Evolutionary conservation across 2,329 filamentous ascomycete species (phyloP), one percentile per base, ranked within the genome.

Genomic region (Colletotrichum sp.): DNA sequence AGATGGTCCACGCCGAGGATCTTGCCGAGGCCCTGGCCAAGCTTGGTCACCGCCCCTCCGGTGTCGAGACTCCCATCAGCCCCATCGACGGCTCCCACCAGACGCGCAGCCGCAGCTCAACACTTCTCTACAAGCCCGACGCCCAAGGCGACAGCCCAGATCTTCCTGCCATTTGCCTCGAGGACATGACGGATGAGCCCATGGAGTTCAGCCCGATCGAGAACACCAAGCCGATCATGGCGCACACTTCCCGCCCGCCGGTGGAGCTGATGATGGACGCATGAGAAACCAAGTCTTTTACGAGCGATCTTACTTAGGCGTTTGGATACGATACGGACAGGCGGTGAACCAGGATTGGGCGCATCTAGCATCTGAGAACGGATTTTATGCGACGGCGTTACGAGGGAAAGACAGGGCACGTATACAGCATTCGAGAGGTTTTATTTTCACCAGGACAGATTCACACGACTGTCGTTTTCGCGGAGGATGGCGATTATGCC

Each of bases 1-100:
- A 93, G 84, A 87, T 89, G 80, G 91, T 94, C 30, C 91, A 94
- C 80, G 92, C 92, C 56, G 92, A 94, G 74, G 92, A 94, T 81
- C 86, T 94, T 30, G 92, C 92, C 21, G 90, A 92, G 68, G 92
- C 92, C 2, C 85, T 94, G 58, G 89, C 92, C 14, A 91, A 90
- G 83, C 84, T 94, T 76, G 89, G 90, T 81, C 88, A 91, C 78
- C 84, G 84, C 74, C 79, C 81, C 59, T 74, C 62, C 69, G 78
- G 74, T 30, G 77, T 79, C 48, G 80, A 83, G 68, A 82, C 82
- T 26, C 87, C 85, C 61, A 79, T 85, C 12, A 86, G 84, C 14
- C 88, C 89, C 26, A 81, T 86, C 32, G 86, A 88, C 75, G 83
- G 80, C 61, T 78, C 79, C 13, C 73, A 84, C 81, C 34, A 79